phyloP scores from a whole-genome alignment of 768 basidiomycete species.

The Pleurotus citrinopileatus region DNA sequence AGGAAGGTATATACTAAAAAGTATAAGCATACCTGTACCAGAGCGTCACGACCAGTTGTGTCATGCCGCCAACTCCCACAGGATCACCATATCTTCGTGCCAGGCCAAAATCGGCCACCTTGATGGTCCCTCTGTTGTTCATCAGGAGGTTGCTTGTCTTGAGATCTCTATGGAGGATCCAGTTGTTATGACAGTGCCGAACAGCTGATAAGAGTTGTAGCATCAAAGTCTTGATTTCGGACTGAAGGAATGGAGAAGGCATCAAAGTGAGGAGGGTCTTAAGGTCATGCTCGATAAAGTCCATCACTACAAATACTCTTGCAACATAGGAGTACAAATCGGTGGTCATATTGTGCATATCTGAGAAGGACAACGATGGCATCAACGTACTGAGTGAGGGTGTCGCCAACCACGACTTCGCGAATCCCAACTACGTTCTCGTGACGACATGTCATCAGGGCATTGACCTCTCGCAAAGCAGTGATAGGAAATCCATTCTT shows the following conservation, averaged over 20 bases:
- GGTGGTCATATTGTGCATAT: conserved; percentile 26
- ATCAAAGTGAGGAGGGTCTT: conserved; percentile 93
- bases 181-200: conserved; percentile 90
- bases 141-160: conserved; percentile 98
- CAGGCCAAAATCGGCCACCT: conserved; percentile 97
- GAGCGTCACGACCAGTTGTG: conserved; percentile 95
- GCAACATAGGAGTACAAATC: conserved; percentile 12
- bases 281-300: conserved; percentile 99
- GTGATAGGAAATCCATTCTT: conserved; percentile 99
- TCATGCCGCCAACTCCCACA: conserved; percentile 93
- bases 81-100: conserved; percentile 97
- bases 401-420: conserved; percentile 98
- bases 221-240: conserved; percentile 97
- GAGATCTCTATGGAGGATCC: conserved; percentile 96
- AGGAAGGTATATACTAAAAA: conserved; percentile 15
- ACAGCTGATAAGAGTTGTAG: conserved; percentile 91
- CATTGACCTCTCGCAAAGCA: conserved; percentile 89
- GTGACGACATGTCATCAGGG: conserved; percentile 92
- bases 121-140: conserved; percentile 99
- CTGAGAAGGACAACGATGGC: conserved; percentile 17
- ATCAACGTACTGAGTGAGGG: conserved; percentile 91
- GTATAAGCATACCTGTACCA: conserved; percentile 83
- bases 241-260: conserved; percentile 95
- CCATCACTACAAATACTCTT: conserved; percentile 99
- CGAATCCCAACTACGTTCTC: conserved; percentile 97